Evolutionary conservation across 148 eudicot species (phyloP).

Genomic region (Vaccinium darrowii): DNA sequence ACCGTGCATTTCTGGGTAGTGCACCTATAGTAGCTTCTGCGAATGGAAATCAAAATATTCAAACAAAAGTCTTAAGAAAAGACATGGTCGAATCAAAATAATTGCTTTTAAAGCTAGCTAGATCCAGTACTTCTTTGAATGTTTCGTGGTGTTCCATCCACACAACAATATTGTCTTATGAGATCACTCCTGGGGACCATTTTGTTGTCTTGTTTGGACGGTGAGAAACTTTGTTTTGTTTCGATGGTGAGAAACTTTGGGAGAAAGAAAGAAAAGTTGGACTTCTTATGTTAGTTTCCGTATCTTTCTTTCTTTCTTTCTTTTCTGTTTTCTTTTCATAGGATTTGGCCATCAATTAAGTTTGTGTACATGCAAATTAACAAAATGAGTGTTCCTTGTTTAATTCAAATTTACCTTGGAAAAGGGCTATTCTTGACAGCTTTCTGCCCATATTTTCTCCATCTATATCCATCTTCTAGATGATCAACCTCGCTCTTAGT

Average conservation of each 20-base stretch:
- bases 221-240: not conserved
- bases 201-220: not conserved
- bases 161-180: not conserved
- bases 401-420: slow-evolving; percentile 38
- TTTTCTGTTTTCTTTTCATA: not conserved
- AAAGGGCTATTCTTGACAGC: not conserved
- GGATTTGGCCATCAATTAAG: not conserved
- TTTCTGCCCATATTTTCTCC: not conserved
- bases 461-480: slow-evolving; percentile 48
- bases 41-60: not conserved
- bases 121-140: not conserved
- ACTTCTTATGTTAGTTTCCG: not conserved
- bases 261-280: not conserved
- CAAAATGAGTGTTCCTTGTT: not conserved
- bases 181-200: not conserved
- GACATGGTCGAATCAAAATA: not conserved
- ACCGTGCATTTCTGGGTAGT: slow-evolving; percentile 54
- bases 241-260: not conserved
- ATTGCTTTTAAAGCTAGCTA: not conserved
- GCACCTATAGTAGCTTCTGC: slow-evolving; percentile 58
- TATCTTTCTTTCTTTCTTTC: no score
- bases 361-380: not conserved
- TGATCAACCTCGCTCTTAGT: slow-evolving; percentile 65
- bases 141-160: not conserved
- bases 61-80: not conserved